phyloP scores from a whole-genome alignment of 2,329 filamentous ascomycete genomes.

The Talaromyces rugulosus region DNA sequence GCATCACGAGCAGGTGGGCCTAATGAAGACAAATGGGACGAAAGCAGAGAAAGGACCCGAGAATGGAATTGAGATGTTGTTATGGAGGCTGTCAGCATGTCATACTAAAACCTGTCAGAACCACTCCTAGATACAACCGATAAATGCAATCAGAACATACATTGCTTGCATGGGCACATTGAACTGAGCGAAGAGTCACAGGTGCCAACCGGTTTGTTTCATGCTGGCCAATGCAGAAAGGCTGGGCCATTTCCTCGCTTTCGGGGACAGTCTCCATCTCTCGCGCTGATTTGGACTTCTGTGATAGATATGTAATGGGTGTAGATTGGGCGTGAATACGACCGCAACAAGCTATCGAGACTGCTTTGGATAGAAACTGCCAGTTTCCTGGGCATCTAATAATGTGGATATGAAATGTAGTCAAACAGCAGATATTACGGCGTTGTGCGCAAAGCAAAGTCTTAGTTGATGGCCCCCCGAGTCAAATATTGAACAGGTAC shows the following conservation, averaged over 20 bases:
- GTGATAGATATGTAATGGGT: neutral
- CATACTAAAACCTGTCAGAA: constrained; percentile 48
- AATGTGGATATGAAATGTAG: neutral
- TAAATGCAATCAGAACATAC: constrained; percentile 33
- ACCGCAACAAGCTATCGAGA: neutral
- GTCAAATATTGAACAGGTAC: neutral
- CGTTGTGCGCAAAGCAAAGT: neutral
- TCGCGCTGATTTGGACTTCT: neutral
- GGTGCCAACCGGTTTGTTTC: constrained; percentile 50
- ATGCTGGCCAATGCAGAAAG: constrained; percentile 61
- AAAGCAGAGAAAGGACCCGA: constrained; percentile 51
- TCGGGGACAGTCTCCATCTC: constrained; percentile 29
- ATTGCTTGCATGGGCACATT: constrained; percentile 54
- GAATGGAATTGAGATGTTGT: constrained; percentile 59
- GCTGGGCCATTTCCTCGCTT: constrained; percentile 35
- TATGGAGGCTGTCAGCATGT: constrained; percentile 61
- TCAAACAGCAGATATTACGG: neutral
- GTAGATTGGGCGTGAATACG: neutral
- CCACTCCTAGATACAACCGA: constrained; percentile 1
- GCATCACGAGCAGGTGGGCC: constrained; percentile 32
- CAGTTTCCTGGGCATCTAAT: neutral
- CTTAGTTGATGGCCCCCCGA: neutral
- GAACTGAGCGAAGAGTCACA: constrained; percentile 49
- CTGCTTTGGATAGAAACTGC: neutral
- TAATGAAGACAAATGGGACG: constrained; percentile 46